Evolutionary conservation across 1,139 yeast genomes (phyloP), one percentile per base, ranked within the genome.

Genomic region (Scheffersomyces segobiensis): DNA sequence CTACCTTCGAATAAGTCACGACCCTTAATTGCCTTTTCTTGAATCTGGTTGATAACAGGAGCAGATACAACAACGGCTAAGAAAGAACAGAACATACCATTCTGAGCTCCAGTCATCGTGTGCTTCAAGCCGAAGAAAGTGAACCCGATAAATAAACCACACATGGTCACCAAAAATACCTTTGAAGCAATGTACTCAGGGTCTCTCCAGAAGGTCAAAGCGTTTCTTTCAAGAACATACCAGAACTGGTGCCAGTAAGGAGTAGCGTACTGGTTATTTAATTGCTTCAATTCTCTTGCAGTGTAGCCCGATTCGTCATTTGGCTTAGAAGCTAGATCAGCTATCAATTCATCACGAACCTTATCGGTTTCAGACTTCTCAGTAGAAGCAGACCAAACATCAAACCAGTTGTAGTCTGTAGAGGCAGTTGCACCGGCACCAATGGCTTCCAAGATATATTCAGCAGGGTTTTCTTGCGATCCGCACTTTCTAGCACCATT

Each of bases 361-460:
- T 55, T 46, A 55, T 66, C 71, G 20, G 66, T 53, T 3, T 71
- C 60, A 53, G 54, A 26, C 56, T 65, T 70, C 87, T 76, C 72
- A 0, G 76, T 73, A 17, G 87, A 83, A 3, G 68, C 65, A 49
- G 65, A 61, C 86, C 87, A 83, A 46, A 79, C 70, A 14, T 78
- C 77, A 66, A 75, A 75, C 82, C 84, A 83, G 65, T 83, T 83
- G 57, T 73, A 73, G 24, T 68, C 63, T 22, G 80, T 75, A 52
- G 73, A 63, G 22, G 88, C 87, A 56, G 88, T 84, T n/a, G 89
- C 88, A 71, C 88, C 89, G 39, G 89, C 89, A 61, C 89, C 89
- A 67, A 86, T 85, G 62, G 84, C 83, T 62, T 86, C 85, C 66
- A 87, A 74, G 65, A 87, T 86, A 68, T 85, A 86, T 70, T 87